Conservation (phyloP, 2,329 filamentous ascomycete genomes). For the Fusarium dlaminii region DNA sequence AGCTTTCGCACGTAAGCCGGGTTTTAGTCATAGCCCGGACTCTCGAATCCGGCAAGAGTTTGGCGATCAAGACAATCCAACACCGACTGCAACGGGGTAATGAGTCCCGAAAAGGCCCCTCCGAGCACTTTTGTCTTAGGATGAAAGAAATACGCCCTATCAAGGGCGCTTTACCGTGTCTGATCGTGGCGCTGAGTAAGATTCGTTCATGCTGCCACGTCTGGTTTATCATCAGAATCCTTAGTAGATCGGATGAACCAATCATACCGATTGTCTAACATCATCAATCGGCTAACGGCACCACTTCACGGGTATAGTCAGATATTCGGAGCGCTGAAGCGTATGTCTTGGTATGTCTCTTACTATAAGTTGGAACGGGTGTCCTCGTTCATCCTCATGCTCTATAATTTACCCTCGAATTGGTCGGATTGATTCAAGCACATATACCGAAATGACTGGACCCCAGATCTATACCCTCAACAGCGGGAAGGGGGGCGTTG, state of each 20-base stretch:
- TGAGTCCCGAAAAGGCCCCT: neutral
- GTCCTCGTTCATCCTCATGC: too few species aligned
- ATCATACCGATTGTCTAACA: neutral
- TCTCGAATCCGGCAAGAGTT: neutral
- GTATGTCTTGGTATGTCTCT: neutral
- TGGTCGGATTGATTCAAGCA: too few species aligned
- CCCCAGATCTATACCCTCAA: constrained; percentile 5
- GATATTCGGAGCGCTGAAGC: neutral
- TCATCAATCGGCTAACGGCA: neutral
- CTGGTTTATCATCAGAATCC: neutral
- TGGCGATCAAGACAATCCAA: neutral
- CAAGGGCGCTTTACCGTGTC: neutral
- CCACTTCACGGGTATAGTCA: neutral
- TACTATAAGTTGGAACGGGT: neutral
- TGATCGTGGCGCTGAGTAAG: neutral
- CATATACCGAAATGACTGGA: neutral
- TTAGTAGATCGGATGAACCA: neutral
- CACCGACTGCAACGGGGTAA: too few species aligned
- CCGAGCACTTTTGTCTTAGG: neutral
- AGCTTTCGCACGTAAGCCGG: neutral
- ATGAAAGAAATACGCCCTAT: neutral
- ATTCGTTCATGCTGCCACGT: neutral
- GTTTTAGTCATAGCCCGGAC: neutral
- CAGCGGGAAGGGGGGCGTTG: neutral
- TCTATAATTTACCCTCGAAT: too few species aligned